Evolutionary conservation across 140 eudicot genomes (phyloP), one percentile per base, ranked within the genome.

Genomic region (Cichorium intybus): DNA sequence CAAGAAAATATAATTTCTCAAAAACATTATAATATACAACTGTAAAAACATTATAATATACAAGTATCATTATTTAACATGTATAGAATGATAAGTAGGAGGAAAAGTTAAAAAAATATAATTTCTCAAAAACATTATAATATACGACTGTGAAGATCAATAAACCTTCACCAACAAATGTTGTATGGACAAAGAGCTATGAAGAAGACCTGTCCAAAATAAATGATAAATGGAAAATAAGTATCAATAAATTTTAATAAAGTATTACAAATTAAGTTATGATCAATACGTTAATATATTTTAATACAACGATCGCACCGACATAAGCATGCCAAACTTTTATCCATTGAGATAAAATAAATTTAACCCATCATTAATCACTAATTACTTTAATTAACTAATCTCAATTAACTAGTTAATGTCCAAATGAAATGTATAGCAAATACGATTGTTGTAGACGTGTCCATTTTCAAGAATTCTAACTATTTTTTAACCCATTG

Each of bases 391-490:
- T 43, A 56, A 39, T 18, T 45, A 43, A 57, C 9, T 43, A 41
- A 46, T 35, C 56, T 17, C 11, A 35, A 29, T 18, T 39, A 27
- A 45, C 49, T 24, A 68, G 24, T 24, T 56, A 26, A 55, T 68
- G 24, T 48, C 24, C 74, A 56, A 64, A 58, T 58, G 48, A 47
- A 17, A 69, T 56, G 23, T 69, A 58, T 56, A 56, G 59, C 75
- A 46, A 28, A 31, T n/a, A n/a, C n/a, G n/a, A n/a, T n/a, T 53
- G 51, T 46, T 58, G 52, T 47, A 69, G 67, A 69, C 59, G 51
- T 57, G 67, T 69, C 66, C 15, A 20, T 29, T 58, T 10, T 17
- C 37, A 58, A 41, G 15, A 35, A 57, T 18, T 37, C 6, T 15
- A 14, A 21, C 17, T 57, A 20, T 50, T 22, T 28, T 45, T 3